Evolutionary conservation across 2,329 filamentous ascomycete species (phyloP).

Genomic region (Sordariomycetes sp.): DNA sequence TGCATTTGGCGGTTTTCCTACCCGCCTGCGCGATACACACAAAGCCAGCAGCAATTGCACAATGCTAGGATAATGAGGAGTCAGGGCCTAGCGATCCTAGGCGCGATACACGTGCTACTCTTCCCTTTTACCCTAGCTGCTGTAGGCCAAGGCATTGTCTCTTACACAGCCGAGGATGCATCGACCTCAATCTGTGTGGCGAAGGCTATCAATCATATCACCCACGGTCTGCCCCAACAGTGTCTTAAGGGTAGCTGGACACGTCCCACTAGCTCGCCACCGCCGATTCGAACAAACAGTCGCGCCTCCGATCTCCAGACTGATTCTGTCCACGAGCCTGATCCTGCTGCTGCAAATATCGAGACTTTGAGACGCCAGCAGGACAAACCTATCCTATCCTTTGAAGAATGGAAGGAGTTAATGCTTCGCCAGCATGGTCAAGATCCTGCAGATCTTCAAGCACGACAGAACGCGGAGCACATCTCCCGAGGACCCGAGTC

Average conservation of each 20-base stretch:
- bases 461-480: constrained; percentile 8
- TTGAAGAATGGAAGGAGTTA: constrained; percentile 96
- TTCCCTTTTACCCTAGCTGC: not conserved
- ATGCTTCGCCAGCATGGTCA: constrained; percentile 80
- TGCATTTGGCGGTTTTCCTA: not conserved
- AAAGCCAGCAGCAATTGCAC: not conserved
- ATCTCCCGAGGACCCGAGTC: not conserved
- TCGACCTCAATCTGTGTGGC: not conserved
- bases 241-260: constrained; percentile 55
- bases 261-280: not conserved
- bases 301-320: constrained; percentile 4
- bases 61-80: not conserved
- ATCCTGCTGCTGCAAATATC: not conserved
- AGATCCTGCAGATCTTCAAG: constrained; percentile 36
- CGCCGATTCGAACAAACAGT: not conserved
- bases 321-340: not conserved
- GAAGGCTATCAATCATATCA: constrained; percentile 66
- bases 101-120: not conserved
- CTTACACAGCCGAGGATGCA: not conserved
- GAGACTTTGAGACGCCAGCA: constrained; percentile 12
- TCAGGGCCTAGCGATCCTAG: not conserved
- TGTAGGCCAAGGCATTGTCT: not conserved
- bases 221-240: constrained; percentile 62
- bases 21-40: not conserved
- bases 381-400: constrained; percentile 64